These are phyloP conservation scores for Eutypa lata DNA, from an alignment of 2,329 filamentous ascomycete genomes.

Conservation along the genomic window DNA sequence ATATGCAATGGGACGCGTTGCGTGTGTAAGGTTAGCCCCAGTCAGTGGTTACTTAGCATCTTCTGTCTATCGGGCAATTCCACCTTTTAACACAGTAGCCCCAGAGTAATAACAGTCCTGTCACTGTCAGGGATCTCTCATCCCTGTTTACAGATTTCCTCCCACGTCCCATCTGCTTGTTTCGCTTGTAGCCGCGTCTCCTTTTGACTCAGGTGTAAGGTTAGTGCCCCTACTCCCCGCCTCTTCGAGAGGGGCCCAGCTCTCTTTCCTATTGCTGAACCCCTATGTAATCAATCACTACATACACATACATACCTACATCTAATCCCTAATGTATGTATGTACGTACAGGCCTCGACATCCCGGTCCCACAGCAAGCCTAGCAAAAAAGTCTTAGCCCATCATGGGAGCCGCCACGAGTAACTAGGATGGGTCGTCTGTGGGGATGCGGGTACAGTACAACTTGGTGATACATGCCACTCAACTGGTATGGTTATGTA, in stretches of 20 bases:
- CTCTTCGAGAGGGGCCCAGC: background rate
- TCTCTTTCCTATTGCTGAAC: conserved; percentile 12
- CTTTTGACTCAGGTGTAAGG: background rate
- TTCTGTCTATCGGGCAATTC: conserved; percentile 41
- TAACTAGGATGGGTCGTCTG: conserved; percentile 23
- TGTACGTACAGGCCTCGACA: conserved; percentile 12
- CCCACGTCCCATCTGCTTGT: conserved; percentile 7
- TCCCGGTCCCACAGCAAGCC: conserved; percentile 20
- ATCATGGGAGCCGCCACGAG: conserved; percentile 19
- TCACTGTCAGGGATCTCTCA: conserved; percentile 27
- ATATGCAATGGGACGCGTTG: conserved; percentile 29
- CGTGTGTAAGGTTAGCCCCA: conserved; percentile 29
- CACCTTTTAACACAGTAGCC: conserved; percentile 36
- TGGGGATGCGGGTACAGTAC: conserved; percentile 22
- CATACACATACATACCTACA: no score
- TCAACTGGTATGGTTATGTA: background rate
- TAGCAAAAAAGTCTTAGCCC: conserved; percentile 19
- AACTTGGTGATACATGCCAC: conserved; percentile 5
- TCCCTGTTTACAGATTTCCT: conserved; percentile 20
- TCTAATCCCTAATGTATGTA: background rate
- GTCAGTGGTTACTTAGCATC: no score
- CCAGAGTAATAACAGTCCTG: conserved; percentile 28
- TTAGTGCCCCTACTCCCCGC: background rate
- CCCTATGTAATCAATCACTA: conserved; percentile 21
- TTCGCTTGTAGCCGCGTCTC: conserved; percentile 9